A percentile compares a stretch with the other conserved stretches of the same genome.
Conservation (phyloP, 2,329 filamentous ascomycete genomes). For the Xylaria sp. region DNA sequence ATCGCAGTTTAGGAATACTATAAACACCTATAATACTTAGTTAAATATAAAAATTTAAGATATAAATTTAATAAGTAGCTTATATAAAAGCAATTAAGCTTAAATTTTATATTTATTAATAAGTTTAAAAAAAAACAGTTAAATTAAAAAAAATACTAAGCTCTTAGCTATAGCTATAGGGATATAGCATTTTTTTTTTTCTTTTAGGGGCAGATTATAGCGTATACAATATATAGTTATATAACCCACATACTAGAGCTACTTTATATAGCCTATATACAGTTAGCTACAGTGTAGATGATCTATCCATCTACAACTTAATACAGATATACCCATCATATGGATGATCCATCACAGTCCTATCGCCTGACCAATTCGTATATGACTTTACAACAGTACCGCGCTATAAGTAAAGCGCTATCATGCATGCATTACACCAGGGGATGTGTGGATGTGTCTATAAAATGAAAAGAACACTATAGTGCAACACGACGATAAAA, state of each 20-base stretch:
- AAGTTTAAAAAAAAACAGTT: not conserved
- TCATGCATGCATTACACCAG: too few relatives aligned
- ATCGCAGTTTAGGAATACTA: too few relatives aligned
- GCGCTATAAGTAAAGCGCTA: too few relatives aligned
- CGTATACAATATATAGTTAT: too few relatives aligned
- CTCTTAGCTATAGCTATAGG: not conserved
- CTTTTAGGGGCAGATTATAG: not conserved
- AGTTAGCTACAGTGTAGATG: not conserved
- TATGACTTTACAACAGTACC: too few relatives aligned
- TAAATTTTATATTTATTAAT: constrained; percentile 8
- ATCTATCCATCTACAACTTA: not conserved
- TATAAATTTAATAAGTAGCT: constrained; percentile 1
- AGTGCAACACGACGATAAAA: too few relatives aligned
- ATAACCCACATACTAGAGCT: not conserved
- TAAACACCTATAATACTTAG: not conserved
- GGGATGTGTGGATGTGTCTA: too few relatives aligned
- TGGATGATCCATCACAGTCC: too few relatives aligned
- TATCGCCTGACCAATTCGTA: too few relatives aligned
- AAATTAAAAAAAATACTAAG: not conserved
- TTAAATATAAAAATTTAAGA: not conserved
- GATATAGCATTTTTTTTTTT: not conserved
- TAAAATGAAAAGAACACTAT: too few relatives aligned
- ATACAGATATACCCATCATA: not conserved
- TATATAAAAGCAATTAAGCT: not conserved
- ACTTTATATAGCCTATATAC: not conserved